Percentiles rank a stretch among this genome's conserved stretches.
Conservation (phyloP, 345 rosid species). For the Populus davidiana region DNA sequence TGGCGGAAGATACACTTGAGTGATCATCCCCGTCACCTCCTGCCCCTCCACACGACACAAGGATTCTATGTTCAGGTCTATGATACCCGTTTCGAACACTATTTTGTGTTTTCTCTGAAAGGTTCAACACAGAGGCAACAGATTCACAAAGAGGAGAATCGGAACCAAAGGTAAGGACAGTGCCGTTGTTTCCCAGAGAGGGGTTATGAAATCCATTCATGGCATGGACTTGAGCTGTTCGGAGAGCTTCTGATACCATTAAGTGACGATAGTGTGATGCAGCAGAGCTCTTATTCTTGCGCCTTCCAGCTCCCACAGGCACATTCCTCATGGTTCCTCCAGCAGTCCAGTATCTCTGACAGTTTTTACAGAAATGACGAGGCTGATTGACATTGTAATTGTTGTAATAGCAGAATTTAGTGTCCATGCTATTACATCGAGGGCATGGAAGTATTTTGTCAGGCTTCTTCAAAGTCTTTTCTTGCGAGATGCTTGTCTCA, state of each 20-base stretch:
- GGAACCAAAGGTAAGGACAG: slow-evolving; percentile 19
- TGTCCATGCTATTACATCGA: slow-evolving; percentile 34
- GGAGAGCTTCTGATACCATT: slow-evolving; percentile 34
- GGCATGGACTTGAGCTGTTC: slow-evolving; percentile 24
- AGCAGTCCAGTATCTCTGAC: slow-evolving; percentile 36
- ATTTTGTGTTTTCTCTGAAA: slow-evolving; percentile 18
- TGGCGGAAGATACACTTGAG: slow-evolving; percentile 9
- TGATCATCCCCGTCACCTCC: slow-evolving; percentile 22
- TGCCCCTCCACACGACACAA: slow-evolving; percentile 8
- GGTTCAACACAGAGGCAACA: slow-evolving; percentile 14
- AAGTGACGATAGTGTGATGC: slow-evolving; percentile 23
- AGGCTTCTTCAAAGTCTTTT: slow-evolving; percentile 28
- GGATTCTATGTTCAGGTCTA: slow-evolving; percentile 21
- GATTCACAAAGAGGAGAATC: slow-evolving; percentile 21
- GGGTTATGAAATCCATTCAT: slow-evolving; percentile 6
- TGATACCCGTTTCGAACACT: slow-evolving; percentile 25
- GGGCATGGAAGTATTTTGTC: slow-evolving; percentile 33
- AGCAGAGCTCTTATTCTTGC: slow-evolving; percentile 29
- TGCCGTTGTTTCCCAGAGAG: slow-evolving; percentile 3
- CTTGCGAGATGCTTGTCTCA: slow-evolving; percentile 40
- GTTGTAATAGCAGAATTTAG: slow-evolving; percentile 35
- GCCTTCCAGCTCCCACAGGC: slow-evolving; percentile 33
- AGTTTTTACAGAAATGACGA: slow-evolving; percentile 34
- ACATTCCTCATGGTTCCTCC: slow-evolving; percentile 38
- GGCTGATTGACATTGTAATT: slow-evolving; percentile 35